Evolutionary conservation across 192 early-diverging fungal species (phyloP).

Genomic region (Coemansia sp.): DNA sequence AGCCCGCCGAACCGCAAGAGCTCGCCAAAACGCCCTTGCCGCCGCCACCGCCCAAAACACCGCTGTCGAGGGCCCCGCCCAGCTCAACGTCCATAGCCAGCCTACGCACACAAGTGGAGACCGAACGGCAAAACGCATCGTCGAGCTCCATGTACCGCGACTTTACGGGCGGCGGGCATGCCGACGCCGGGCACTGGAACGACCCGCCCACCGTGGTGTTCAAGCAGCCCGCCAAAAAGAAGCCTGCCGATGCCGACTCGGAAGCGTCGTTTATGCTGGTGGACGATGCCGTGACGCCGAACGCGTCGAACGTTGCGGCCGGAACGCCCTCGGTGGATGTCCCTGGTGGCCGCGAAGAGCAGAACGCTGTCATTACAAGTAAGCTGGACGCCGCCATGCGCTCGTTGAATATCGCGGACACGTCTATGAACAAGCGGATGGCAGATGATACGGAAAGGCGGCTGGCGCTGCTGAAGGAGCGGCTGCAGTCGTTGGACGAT

Average conservation of each 20-base stretch:
- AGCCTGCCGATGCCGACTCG: conserved; percentile 5
- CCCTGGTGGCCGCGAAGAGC: conserved; percentile 18
- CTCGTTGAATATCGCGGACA: not conserved
- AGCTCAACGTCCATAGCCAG: conserved; percentile 24
- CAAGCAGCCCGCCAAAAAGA: conserved; percentile 13
- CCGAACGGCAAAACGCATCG: conserved; percentile 19
- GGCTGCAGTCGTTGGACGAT: conserved; percentile 22
- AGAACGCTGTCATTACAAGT: not conserved
- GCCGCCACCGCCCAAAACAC: conserved; percentile 4
- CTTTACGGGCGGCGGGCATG: conserved; percentile 41
- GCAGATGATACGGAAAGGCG: conserved; percentile 31
- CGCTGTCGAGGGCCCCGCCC: not conserved
- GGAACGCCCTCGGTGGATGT: not conserved
- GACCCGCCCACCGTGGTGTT: conserved; percentile 51
- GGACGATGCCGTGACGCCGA: conserved; percentile 14
- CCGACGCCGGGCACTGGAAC: conserved; percentile 54
- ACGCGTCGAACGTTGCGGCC: conserved; percentile 8
- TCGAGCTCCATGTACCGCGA: conserved; percentile 39
- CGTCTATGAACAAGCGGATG: conserved; percentile 25
- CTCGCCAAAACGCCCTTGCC: not conserved
- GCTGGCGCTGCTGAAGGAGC: conserved; percentile 20
- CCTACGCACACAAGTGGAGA: conserved; percentile 25
- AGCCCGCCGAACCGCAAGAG: conserved; percentile 3
- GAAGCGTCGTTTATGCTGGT: conserved; percentile 32
- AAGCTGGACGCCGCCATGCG: conserved; percentile 6